phyloP scores from a whole-genome alignment of 164 flowering plant genomes.

The Vitis amurensis region DNA sequence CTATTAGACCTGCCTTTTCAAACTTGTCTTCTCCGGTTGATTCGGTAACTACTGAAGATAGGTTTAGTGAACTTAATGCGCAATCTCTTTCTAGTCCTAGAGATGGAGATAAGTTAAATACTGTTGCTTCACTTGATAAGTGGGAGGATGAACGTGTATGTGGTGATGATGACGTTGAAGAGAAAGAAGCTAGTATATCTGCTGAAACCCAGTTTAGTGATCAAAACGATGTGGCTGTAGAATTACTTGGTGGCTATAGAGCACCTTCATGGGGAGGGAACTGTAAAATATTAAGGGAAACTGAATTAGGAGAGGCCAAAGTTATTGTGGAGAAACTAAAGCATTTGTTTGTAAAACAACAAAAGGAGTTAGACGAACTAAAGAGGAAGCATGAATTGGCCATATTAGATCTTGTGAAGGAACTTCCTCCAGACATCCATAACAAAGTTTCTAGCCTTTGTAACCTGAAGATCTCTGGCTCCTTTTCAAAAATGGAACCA shows the following conservation, averaged over 20 bases:
- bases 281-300: not conserved
- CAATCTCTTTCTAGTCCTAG: conserved; percentile 14
- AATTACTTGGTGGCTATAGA: not conserved
- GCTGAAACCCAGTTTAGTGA: conserved; percentile 1
- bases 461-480: conserved; percentile 34
- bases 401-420: conserved; percentile 49
- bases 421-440: conserved; percentile 47
- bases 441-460: conserved; percentile 30
- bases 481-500: conserved; percentile 3
- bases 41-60: conserved; percentile 4
- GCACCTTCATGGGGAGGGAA: conserved; percentile 5
- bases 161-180: not conserved
- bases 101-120: conserved; percentile 15
- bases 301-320: conserved; percentile 32
- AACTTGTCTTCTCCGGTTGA: conserved; percentile 28
- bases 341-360: conserved; percentile 50
- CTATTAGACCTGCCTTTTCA: conserved; percentile 34
- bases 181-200: not conserved
- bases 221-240: not conserved
- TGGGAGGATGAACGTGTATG: conserved; percentile 2
- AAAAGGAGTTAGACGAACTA: conserved; percentile 61
- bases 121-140: conserved; percentile 13
- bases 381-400: conserved; percentile 55
- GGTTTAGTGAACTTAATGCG: conserved; percentile 20
- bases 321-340: conserved; percentile 49